These are phyloP conservation scores for Thelonectria discophora DNA, from an alignment of 2,329 filamentous ascomycete genomes.

Conservation along the genomic window DNA sequence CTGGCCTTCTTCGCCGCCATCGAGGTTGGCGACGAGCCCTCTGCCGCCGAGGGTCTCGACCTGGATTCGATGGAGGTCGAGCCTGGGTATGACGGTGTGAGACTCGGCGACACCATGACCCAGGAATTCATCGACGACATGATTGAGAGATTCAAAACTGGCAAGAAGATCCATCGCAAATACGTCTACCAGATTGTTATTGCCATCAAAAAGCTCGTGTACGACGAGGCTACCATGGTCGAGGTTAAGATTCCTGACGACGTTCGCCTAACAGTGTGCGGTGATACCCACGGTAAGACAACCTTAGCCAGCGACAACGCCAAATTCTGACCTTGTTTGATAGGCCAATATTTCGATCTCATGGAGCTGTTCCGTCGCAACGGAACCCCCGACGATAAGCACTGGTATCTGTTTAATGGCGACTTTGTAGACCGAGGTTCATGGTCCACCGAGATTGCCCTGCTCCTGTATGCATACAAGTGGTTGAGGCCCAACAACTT, in stretches of 20 bases:
- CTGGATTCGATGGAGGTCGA: constrained; percentile 87
- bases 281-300: constrained; percentile 87
- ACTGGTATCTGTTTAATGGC: constrained; percentile 97
- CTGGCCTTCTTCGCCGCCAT: constrained; percentile 95
- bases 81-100: constrained; percentile 83
- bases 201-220: constrained; percentile 87
- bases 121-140: constrained; percentile 97
- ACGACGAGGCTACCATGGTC: constrained; percentile 95
- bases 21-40: constrained; percentile 90
- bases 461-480: constrained; percentile 95
- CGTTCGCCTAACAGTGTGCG: constrained; percentile 88
- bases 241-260: constrained; percentile 84
- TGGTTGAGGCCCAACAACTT: constrained; percentile 88
- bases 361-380: constrained; percentile 96
- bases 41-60: constrained; percentile 89
- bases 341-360: constrained; percentile 96
- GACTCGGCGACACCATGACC: constrained; percentile 85
- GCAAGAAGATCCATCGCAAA: constrained; percentile 95
- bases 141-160: constrained; percentile 93
- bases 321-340: constrained; percentile 23
- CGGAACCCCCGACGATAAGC: constrained; percentile 82
- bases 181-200: constrained; percentile 97
- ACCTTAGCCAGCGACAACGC: constrained; percentile 24
- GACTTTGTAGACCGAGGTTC: constrained; percentile 98
- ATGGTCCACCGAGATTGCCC: constrained; percentile 97